Evolutionary conservation across 2,329 filamentous ascomycete genomes (phyloP), one percentile per base, ranked within the genome.

Genomic region (Hypomyces perniciosus): DNA sequence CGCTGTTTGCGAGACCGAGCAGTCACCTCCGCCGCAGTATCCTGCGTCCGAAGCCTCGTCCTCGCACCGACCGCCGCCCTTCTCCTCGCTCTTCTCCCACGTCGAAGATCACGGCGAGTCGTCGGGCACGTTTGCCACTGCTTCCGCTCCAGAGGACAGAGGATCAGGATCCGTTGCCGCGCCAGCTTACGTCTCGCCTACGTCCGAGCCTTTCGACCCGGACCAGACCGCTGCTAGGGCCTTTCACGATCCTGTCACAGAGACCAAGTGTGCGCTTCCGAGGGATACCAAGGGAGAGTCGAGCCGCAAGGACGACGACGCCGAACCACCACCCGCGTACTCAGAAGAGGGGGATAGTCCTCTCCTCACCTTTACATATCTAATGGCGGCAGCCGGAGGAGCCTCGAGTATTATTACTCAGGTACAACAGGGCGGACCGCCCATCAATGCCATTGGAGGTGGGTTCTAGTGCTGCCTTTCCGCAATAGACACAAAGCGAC

Each of bases 321-420:
- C 83, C 71, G 93, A 97, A 74, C 92, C 92, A 53, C 93, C 93
- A 54, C 93, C 93, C 52, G 92, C 93, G 51, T 99, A 99, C 70
- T 90, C 88, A 60, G 92, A 20, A 20, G 20, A 97, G 81, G 91
- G 92, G 62, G 86, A 84, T 55, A 96, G 90, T 75, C 93, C 93
- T 56, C 83, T 99, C 68, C 81, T 87, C 54, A 89, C 90, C 52
- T 99, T 99, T 66, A 85, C 87, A 62, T 99, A 95, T 81, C 83
- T 96, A 68, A 99, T 99, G 93, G 91, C 93, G 73, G 88, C 90
- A 69, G 91, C 92, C 73, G 92, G 92, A 78, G 92, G 91, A 75
- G 88, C 91, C 62, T 86, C 91, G 76, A 97, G 93, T 81, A 96
- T 99, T 68, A 95, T 99, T 74, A 99, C 93, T 72, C 93, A 99